Evolutionary conservation across 2,329 filamentous ascomycete species (phyloP).

Genomic region (Alternaria brassicicola): DNA sequence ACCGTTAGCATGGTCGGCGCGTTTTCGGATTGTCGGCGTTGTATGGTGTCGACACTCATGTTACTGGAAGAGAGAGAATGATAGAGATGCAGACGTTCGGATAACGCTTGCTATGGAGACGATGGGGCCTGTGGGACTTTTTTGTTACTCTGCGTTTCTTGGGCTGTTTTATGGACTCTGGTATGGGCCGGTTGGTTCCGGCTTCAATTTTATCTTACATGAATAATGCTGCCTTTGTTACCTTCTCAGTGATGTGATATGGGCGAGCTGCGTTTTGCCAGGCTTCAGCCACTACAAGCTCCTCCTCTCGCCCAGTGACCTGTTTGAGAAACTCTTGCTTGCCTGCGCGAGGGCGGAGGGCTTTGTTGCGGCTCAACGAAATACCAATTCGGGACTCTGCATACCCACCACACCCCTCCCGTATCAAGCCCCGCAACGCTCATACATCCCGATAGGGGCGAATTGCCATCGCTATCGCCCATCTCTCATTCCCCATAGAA

Average conservation of each 20-base stretch:
- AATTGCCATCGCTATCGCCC: too few relatives aligned
- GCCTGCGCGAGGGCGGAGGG: too few relatives aligned
- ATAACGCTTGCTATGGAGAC: slow-evolving; percentile 2
- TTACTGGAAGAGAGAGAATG: slow-evolving; percentile 4
- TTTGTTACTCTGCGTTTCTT: background rate
- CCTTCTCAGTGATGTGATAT: background rate
- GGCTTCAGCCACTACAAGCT: too few relatives aligned
- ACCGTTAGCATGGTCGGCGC: slow-evolving; percentile 13
- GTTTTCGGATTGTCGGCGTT: slow-evolving; percentile 19
- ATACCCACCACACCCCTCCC: too few relatives aligned
- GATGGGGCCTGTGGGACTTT: background rate
- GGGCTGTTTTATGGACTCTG: background rate
- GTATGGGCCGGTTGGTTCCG: background rate
- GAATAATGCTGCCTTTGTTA: background rate
- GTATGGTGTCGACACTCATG: slow-evolving; percentile 4
- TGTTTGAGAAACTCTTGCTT: too few relatives aligned
- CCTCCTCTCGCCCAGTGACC: too few relatives aligned
- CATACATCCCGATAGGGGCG: too few relatives aligned
- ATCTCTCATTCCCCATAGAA: too few relatives aligned
- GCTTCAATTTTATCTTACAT: slow-evolving; percentile 6
- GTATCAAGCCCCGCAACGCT: too few relatives aligned
- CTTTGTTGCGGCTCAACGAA: too few relatives aligned
- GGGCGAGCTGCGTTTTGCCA: background rate
- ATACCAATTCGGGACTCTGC: too few relatives aligned
- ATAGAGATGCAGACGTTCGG: slow-evolving; percentile 5